A percentile compares a stretch with the other conserved stretches of the same genome.
Conservation (phyloP, 345 rosid genomes). For the Syzygium aromaticum region DNA sequence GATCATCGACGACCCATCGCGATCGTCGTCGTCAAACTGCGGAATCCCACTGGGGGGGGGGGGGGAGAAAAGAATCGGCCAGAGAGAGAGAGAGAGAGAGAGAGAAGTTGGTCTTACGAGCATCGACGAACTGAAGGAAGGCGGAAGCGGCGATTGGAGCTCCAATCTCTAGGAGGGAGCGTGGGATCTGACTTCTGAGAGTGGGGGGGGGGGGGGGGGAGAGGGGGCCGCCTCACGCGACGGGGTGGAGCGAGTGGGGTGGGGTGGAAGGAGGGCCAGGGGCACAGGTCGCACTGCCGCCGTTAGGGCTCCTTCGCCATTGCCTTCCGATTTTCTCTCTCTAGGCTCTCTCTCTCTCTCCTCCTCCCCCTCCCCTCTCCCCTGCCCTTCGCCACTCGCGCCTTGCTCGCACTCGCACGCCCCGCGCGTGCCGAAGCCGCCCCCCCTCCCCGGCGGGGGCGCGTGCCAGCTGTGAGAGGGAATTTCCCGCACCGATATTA, state of each 20-base stretch:
- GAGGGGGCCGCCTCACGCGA: slow-evolving; percentile 3
- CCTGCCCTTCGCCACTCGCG: not conserved
- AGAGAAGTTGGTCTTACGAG: not conserved
- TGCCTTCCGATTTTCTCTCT: not conserved
- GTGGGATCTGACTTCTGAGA: slow-evolving; percentile 3
- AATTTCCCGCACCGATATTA: too few relatives aligned
- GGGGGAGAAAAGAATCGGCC: not conserved
- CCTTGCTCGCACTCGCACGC: slow-evolving; percentile 1
- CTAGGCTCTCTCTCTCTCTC: not conserved
- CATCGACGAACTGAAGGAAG: not conserved
- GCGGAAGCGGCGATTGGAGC: not conserved
- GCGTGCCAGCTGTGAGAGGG: not conserved
- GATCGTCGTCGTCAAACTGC: not conserved
- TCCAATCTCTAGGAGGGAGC: slow-evolving; percentile 7
- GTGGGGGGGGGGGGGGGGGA: not conserved
- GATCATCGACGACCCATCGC: not conserved
- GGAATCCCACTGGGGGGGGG: not conserved
- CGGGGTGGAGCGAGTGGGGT: slow-evolving; percentile 6
- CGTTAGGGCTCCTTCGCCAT: not conserved
- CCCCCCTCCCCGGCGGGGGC: not conserved
- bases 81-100: not conserved
- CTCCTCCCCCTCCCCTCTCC: not conserved
- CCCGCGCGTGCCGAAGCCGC: slow-evolving; percentile 11
- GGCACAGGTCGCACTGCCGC: not conserved
- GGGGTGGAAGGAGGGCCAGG: not conserved